These are phyloP conservation scores for Ceratocystiopsis minuta DNA, from an alignment of 2,329 filamentous ascomycete genomes.

Conservation along the genomic window DNA sequence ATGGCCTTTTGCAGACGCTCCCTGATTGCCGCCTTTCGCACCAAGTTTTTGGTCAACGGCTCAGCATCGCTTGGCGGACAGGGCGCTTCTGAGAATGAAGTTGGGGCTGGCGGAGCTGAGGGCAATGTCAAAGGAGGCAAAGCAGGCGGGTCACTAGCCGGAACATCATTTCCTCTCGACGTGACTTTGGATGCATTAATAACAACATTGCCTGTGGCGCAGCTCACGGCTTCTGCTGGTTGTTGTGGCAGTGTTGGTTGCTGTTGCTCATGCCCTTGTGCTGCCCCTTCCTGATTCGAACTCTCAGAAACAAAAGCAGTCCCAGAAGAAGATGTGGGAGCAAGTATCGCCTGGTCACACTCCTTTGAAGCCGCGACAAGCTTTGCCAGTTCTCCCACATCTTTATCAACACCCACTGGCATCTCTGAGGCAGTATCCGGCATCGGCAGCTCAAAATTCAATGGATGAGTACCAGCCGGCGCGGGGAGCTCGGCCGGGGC, in stretches of 20 bases:
- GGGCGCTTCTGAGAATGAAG: constrained; percentile 20
- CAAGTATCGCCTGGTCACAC: background rate
- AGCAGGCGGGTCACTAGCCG: constrained; percentile 29
- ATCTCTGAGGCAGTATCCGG: background rate
- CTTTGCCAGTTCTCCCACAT: constrained; percentile 4
- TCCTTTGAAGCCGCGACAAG: constrained; percentile 2
- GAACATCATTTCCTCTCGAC: constrained; percentile 7
- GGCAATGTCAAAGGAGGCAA: constrained; percentile 15
- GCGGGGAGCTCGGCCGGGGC: background rate
- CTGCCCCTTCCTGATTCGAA: background rate
- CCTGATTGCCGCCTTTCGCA: constrained; percentile 44
- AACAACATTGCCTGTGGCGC: background rate
- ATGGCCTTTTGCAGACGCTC: constrained; percentile 46
- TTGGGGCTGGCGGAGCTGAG: constrained; percentile 12
- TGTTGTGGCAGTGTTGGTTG: constrained; percentile 4
- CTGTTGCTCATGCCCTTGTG: background rate
- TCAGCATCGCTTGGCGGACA: constrained; percentile 26
- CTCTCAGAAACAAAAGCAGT: background rate
- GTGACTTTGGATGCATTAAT: background rate
- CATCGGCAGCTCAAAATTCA: background rate
- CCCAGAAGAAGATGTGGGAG: background rate
- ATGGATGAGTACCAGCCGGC: background rate
- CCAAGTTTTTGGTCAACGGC: constrained; percentile 42
- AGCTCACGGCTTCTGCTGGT: background rate
- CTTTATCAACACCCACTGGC: constrained; percentile 1